Evolutionary conservation across 2,329 filamentous ascomycete species (phyloP).

Genomic region (Cercospora citrullina): DNA sequence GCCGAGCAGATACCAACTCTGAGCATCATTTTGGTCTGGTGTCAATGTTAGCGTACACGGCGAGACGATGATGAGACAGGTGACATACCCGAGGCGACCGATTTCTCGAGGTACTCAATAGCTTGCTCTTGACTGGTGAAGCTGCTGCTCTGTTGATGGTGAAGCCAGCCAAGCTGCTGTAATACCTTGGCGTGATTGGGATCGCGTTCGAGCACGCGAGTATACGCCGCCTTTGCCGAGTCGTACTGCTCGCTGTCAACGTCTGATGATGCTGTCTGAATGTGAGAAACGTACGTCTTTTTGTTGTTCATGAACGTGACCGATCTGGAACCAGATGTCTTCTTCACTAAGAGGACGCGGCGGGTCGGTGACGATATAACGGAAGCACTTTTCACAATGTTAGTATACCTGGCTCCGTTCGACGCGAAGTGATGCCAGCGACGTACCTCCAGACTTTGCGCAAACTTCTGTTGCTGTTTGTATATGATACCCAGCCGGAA

Average conservation of each 20-base stretch:
- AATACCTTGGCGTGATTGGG: constrained; percentile 97
- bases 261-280: not conserved
- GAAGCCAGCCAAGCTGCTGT: constrained; percentile 95
- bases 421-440: no score
- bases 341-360: constrained; percentile 91
- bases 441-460: constrained; percentile 83
- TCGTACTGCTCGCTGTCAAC: constrained; percentile 68
- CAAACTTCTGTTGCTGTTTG: constrained; percentile 95
- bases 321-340: constrained; percentile 99
- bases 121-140: constrained; percentile 93
- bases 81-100: constrained; percentile 78
- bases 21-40: constrained; percentile 86
- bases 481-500: constrained; percentile 99
- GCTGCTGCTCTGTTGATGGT: constrained; percentile 91
- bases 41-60: not conserved
- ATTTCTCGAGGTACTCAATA: constrained; percentile 96
- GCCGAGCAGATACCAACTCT: constrained; percentile 97
- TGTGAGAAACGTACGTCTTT: constrained; percentile 74
- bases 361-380: constrained; percentile 92
- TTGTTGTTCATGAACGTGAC: constrained; percentile 97
- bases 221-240: constrained; percentile 86
- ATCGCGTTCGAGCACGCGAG: constrained; percentile 88
- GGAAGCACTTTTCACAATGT: constrained; percentile 74
- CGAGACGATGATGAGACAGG: not conserved
- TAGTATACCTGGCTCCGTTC: constrained; percentile 22